Percentiles rank a stretch among this genome's conserved stretches.
These are phyloP conservation scores for Leishmania martiniquensis DNA, from an alignment of 208 protist species.

Conservation along the genomic window DNA sequence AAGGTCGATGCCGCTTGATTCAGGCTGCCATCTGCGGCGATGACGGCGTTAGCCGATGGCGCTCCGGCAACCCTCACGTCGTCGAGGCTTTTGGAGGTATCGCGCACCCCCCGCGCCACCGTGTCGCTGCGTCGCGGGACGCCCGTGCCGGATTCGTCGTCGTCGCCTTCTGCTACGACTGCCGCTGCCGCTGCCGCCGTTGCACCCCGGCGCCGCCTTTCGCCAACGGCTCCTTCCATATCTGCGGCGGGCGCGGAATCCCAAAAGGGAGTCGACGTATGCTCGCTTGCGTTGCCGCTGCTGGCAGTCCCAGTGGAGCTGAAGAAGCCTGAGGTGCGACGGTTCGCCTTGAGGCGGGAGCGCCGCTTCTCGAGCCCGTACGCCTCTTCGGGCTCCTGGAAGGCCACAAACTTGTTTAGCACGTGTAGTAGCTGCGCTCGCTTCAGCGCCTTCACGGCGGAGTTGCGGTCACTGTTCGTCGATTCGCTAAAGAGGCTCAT, in stretches of 20 bases:
- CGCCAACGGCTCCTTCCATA: not conserved
- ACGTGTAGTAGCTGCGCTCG: conserved; percentile 85
- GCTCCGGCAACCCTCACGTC: not conserved
- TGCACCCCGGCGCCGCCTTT: not conserved
- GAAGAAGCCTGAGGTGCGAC: conserved; percentile 23
- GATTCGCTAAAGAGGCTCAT: conserved; percentile 80
- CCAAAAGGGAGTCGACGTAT: not conserved
- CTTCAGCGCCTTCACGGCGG: conserved; percentile 74
- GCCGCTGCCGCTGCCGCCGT: conserved; percentile 1
- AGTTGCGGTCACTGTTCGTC: conserved; percentile 64
- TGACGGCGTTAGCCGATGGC: not conserved
- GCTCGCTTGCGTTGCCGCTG: not conserved
- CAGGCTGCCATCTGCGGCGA: not conserved
- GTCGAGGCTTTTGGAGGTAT: not conserved
- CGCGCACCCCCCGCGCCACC: not conserved
- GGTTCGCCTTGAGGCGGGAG: conserved; percentile 11
- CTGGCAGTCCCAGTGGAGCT: conserved; percentile 13
- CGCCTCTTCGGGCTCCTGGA: conserved; percentile 68
- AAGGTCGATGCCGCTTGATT: not conserved
- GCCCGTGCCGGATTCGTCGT: conserved; percentile 8
- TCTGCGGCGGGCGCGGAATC: not conserved
- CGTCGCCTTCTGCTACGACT: not conserved
- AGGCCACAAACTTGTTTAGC: conserved; percentile 86
- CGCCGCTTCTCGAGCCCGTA: conserved; percentile 15
- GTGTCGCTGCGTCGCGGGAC: conserved; percentile 24